Base-by-base conservation (phyloP, 2,329 filamentous ascomycete species). In the Sporothrix inflata region DNA sequence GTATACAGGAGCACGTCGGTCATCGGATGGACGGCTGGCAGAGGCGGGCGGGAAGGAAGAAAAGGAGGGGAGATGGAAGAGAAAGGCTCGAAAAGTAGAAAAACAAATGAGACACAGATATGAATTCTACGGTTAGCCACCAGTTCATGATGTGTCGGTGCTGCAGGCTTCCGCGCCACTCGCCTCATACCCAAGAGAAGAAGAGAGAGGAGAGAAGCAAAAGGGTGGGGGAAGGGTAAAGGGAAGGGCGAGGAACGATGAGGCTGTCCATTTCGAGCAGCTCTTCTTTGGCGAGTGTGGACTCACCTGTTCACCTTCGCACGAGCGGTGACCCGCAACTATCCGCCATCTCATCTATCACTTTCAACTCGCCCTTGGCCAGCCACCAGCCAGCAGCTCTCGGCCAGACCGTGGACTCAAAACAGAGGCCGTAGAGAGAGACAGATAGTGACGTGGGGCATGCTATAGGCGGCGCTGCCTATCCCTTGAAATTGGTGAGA, bases 111-210 rank as follows among this genome's bases (percentile, higher is more conserved):
- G 67, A 70, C 57, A 73, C 65, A 51, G 27, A 21, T 53, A 68
- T 45, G 40, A 49, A n/a, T 34, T 24, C 30, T 42, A 57, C 65
- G 71, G 73, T 30, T 66, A 47, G 53, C 57, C 40, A 51, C 49
- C 60, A 68, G 70, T 69, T 67, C 51, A 69, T 71, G 65, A 70
- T 53, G 69, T 69, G 60, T 74, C 69, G 69, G 69, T 38, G 51
- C 71, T 75, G 74, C 71, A 75, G 51, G 63, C 55, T 71, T 47
- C 74, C 74, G 74, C 16, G 1, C n/a, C 16, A 34, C 51, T 55
- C 68, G 69, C 47, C 51, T 71, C 51, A 53, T 73, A 63, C 65
- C 65, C 49, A 61, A 68, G 49, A 55, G n/a, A 57, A 11, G 27
- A 5, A 11, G 45, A 16, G 21, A 49, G 24, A 11, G 9, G 47